Base-by-base conservation (phyloP, 1,284 basidiomycete genomes). In the Ustilago trichophora region DNA sequence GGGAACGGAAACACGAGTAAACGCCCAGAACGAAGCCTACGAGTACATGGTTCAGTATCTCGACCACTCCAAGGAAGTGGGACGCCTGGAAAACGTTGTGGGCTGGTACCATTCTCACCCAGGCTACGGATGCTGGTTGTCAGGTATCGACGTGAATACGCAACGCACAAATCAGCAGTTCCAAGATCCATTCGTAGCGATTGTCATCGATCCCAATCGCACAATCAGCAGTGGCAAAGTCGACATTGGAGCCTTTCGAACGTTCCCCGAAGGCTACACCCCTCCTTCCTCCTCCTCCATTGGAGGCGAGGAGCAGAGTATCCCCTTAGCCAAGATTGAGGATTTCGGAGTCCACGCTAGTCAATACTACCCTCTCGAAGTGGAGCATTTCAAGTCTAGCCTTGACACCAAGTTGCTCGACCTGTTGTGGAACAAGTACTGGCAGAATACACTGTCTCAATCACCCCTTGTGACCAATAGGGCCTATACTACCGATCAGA, bases 101-200 rank as follows among this genome's bases (percentile, higher is more conserved):
- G 95, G 95, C n/a, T 98, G 95, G 95, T 98, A 98, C 82, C 95
- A 98, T 81, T 97, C 93, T 36, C 96, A 99, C 85, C 96, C 96
- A 45, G 96, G 96, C 16, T 99, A 98, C 82, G 96, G 96, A 6
- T 99, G 96, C 83, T 99, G 96, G 96, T 85, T 99, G 34, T 95
- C 92, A 35, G 94, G 92, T 69, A 96, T 98, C 34, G 96, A 99
- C 84, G 94, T 98, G 51, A 90, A 90, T 82, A 98, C 95, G 0
- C 95, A 98, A 82, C 87, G 91, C 83, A 93, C 89, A 73, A 95
- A 98, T 81, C 95, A 98, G 81, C 89, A 88, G 77, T 94, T 88
- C 83, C 90, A 91, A 80, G 95, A 98, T 82, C 95, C 95, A 2
- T 99, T 97, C 81, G 89, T 98, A 15, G 95, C 96, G 7, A 91